These are phyloP conservation scores for Lyophyllum semitale DNA, from an alignment of 768 basidiomycete genomes.

Conservation along the genomic window DNA sequence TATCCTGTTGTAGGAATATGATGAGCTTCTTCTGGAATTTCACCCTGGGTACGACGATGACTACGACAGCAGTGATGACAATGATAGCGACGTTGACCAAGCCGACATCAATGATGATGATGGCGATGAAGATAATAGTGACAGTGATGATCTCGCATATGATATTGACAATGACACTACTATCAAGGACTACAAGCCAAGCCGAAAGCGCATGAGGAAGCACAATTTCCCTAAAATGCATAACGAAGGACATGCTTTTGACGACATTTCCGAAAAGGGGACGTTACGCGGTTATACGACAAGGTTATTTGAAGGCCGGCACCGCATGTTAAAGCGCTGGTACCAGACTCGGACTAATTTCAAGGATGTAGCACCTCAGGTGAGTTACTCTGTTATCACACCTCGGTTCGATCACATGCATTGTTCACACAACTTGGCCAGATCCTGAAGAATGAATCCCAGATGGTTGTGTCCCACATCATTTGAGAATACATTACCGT, in stretches of 20 bases:
- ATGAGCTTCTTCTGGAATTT: background rate
- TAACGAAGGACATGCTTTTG: slow-evolving; percentile 30
- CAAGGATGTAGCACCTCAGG: slow-evolving; percentile 33
- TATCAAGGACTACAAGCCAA: background rate
- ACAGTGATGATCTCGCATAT: background rate
- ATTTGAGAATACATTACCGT: slow-evolving; percentile 10
- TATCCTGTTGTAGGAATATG: background rate
- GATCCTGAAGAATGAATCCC: slow-evolving; percentile 15
- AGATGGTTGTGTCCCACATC: background rate
- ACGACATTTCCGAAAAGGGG: slow-evolving; percentile 33
- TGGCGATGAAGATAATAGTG: background rate
- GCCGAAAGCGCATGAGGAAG: slow-evolving; percentile 29
- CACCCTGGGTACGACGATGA: background rate
- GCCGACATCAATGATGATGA: no score
- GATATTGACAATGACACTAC: no score
- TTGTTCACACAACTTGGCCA: background rate
- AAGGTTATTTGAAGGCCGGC: slow-evolving; percentile 29
- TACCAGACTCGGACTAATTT: slow-evolving; percentile 32
- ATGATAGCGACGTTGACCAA: no score
- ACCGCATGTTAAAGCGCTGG: slow-evolving; percentile 25
- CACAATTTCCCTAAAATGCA: slow-evolving; percentile 39
- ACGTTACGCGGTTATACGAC: slow-evolving; percentile 31
- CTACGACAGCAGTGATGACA: no score
- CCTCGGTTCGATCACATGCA: background rate
- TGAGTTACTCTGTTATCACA: slow-evolving; percentile 7